Base-by-base conservation (phyloP, 805 yeast species). In the Pichia thaimueangensis region DNA sequence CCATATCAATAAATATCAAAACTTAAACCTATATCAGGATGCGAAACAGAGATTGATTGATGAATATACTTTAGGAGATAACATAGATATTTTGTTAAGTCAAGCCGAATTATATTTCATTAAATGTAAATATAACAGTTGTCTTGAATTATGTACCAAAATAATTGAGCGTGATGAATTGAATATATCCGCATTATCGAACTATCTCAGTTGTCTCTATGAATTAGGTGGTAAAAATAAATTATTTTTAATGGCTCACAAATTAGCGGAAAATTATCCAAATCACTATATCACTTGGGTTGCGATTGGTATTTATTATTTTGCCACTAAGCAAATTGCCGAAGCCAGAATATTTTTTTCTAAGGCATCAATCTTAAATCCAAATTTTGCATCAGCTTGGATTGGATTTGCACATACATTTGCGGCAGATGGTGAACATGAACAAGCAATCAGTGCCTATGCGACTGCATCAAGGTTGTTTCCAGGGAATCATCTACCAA, bases 401-500 rank as follows among this genome's bases (percentile, higher is more conserved):
- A 80, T 93, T 27, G 98, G 97, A 3, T 93, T 93, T 66, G 97
- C 97, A 1, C 97, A 91, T 56, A 89, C 97, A 0, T 93, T 89
- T 73, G 96, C 96, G 0, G 82, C 86, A 3, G 98, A 93, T 60
- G 95, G 96, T n/a, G 99, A 93, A 62, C 97, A 93, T 60, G 99
- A 93, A 60, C 97, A 93, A 62, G 97, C 97, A 1, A 83, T 93
- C 19, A 83, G 96, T 43, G 97, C 97, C 0, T 93, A 89, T 62
- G 89, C 97, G 2, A 89, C 95, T 11, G 97, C 97, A 0, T 87
- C 96, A 1, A 69, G 96, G 47, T 71, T 89, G 33, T 93, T 93
- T 55, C 88, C 89, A 0, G 95, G 95, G 1, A 81, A 89, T 4
- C 97, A 93, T 59, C 64, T 89, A 36, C 97, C 98, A 2, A 79